A percentile compares a stretch with the other conserved stretches of the same genome.
These are phyloP conservation scores for Coemansia sp. DNA, from an alignment of 192 early-diverging fungal genomes.

Conservation along the genomic window DNA sequence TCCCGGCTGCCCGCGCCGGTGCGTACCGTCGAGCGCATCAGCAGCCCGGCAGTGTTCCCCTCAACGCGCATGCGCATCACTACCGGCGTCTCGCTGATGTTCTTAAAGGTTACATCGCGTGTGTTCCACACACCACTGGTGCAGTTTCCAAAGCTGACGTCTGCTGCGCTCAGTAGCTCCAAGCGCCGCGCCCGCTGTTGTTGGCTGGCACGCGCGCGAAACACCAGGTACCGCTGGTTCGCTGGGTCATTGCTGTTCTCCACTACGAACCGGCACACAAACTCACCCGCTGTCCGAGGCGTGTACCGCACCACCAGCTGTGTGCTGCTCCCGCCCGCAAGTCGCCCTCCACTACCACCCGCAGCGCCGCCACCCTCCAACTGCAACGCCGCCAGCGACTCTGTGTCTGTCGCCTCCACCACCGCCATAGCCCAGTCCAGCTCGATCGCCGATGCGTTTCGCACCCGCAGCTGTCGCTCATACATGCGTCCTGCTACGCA, in stretches of 20 bases:
- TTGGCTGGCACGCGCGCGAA: conserved; percentile 77
- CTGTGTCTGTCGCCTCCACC: conserved; percentile 30
- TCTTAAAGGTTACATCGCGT: conserved; percentile 76
- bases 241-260: conserved; percentile 87
- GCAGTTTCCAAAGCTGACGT: conserved; percentile 93
- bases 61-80: conserved; percentile 70
- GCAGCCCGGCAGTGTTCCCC: conserved; percentile 33
- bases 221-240: conserved; percentile 75
- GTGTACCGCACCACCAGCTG: conserved; percentile 82
- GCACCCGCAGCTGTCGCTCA: conserved; percentile 86
- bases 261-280: conserved; percentile 81
- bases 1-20: neutral
- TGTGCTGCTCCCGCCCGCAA: conserved; percentile 67
- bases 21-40: conserved; percentile 22
- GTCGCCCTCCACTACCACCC: conserved; percentile 32
- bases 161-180: conserved; percentile 62
- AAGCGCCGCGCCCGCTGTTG: conserved; percentile 63
- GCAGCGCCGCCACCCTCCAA: conserved; percentile 17
- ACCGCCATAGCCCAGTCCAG: conserved; percentile 74
- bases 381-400: conserved; percentile 26
- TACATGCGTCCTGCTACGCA: conserved; percentile 87
- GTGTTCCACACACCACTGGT: conserved; percentile 84
- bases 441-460: conserved; percentile 87
- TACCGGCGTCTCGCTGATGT: conserved; percentile 70
- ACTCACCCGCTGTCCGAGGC: conserved; percentile 87